Evolutionary conservation across 805 yeast species (phyloP).

Genomic region (Lachancea meyersii): DNA sequence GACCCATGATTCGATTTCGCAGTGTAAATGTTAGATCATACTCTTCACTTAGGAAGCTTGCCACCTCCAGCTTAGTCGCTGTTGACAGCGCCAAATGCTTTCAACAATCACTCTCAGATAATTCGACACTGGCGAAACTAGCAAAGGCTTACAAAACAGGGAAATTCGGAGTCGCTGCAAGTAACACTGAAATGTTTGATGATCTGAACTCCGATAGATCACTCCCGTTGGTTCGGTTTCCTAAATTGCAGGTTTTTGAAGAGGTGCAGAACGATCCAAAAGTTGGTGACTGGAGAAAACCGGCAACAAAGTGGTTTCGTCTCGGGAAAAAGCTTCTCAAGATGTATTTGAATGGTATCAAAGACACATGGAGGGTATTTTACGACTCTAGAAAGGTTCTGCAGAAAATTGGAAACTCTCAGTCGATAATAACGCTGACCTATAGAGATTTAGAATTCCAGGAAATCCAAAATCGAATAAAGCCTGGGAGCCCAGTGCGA

Average conservation of each 20-base stretch:
- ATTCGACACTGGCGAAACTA: constrained; percentile 2
- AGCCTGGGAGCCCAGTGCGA: constrained; percentile 16
- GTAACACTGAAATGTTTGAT: no score
- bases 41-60: neutral
- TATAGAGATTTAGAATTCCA: constrained; percentile 21
- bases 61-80: neutral
- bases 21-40: neutral
- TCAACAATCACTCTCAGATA: constrained; percentile 1
- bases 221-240: constrained; percentile 29
- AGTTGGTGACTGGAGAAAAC: constrained; percentile 22
- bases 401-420: constrained; percentile 18
- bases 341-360: constrained; percentile 55
- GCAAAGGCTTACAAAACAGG: constrained; percentile 2
- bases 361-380: constrained; percentile 47
- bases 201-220: constrained; percentile 29
- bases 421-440: constrained; percentile 16
- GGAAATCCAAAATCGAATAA: constrained; percentile 29
- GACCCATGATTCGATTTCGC: neutral
- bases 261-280: constrained; percentile 25
- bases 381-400: constrained; percentile 26
- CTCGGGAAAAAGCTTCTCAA: constrained; percentile 42
- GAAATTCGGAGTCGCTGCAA: neutral
- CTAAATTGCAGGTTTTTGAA: constrained; percentile 24
- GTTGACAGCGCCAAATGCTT: neutral
- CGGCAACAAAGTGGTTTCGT: constrained; percentile 35